phyloP scores from a whole-genome alignment of 2,329 filamentous ascomycete genomes.

The Epichloe elymi region DNA sequence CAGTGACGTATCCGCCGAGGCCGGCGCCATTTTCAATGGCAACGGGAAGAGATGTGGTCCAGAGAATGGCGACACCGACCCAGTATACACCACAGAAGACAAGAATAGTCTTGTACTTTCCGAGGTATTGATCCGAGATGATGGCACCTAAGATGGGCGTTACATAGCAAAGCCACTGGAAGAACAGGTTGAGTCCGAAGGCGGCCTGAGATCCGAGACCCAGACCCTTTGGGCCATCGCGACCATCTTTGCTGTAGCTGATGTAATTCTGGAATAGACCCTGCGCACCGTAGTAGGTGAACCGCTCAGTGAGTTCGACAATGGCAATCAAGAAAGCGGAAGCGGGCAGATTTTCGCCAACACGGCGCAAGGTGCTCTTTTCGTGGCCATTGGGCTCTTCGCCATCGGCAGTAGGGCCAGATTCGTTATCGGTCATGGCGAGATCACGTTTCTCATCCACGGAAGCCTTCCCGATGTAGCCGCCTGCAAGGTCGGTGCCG shows the following conservation, averaged over 20 bases:
- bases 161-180: constrained; percentile 37
- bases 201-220: constrained; percentile 41
- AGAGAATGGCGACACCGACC: constrained; percentile 40
- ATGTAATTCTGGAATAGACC: constrained; percentile 46
- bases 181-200: constrained; percentile 40
- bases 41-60: constrained; percentile 33
- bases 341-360: constrained; percentile 40
- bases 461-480: constrained; percentile 10
- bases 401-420: constrained; percentile 27
- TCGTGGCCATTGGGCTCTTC: constrained; percentile 40
- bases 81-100: constrained; percentile 45
- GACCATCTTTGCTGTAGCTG: constrained; percentile 19
- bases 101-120: constrained; percentile 49
- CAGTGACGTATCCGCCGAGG: constrained; percentile 37
- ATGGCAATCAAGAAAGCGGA: constrained; percentile 43
- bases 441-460: constrained; percentile 13
- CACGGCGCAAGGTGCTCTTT: constrained; percentile 33
- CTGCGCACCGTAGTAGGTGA: constrained; percentile 43
- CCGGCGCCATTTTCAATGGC: constrained; percentile 25
- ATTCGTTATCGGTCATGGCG: constrained; percentile 13
- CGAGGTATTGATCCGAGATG: constrained; percentile 43
- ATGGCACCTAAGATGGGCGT: constrained; percentile 37
- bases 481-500: constrained; percentile 14
- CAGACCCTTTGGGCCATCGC: constrained; percentile 34
- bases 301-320: constrained; percentile 43